Evolutionary conservation across 106 monocot species (phyloP).

Genomic region (Alisma plantagoaquatica): DNA sequence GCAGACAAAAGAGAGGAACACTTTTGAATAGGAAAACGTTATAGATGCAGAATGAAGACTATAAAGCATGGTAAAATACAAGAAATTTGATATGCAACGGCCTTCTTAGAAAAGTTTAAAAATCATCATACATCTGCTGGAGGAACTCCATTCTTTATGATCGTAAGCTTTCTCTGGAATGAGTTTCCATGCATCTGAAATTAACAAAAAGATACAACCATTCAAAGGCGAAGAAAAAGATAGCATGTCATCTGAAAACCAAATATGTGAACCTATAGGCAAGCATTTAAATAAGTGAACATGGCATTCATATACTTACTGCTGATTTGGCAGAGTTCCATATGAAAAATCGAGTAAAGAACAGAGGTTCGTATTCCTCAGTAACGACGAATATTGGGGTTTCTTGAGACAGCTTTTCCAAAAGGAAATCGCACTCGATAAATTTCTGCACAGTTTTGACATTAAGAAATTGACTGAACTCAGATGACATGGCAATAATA

Average conservation of each 20-base stretch:
- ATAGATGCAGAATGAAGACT: too few species aligned
- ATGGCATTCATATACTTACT: too few species aligned
- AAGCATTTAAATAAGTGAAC: too few species aligned
- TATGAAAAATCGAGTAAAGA: slow-evolving; percentile 87
- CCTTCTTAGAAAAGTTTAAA: not conserved
- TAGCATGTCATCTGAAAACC: too few species aligned
- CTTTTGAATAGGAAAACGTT: too few species aligned
- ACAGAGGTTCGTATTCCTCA: slow-evolving; percentile 84
- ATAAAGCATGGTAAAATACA: too few species aligned
- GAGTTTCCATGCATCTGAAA: slow-evolving; percentile 81
- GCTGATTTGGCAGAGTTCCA: slow-evolving; percentile 77
- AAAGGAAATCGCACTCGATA: slow-evolving; percentile 30
- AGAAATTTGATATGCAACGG: too few species aligned
- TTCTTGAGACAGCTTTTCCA: slow-evolving; percentile 38
- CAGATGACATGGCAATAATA: too few species aligned
- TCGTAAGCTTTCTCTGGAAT: slow-evolving; percentile 84
- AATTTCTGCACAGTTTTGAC: slow-evolving; percentile 51
- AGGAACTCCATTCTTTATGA: slow-evolving; percentile 55
- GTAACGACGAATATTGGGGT: slow-evolving; percentile 56
- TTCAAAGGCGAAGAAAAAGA: too few species aligned
- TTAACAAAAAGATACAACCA: not conserved
- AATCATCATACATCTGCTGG: slow-evolving; percentile 66
- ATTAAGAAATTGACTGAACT: slow-evolving; percentile 11
- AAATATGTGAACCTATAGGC: not conserved
- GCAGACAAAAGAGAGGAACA: too few species aligned